These are phyloP conservation scores for Polytrichum commune DNA, from an alignment of 225 moss, liverwort and hornwort species.

Conservation along the genomic window DNA sequence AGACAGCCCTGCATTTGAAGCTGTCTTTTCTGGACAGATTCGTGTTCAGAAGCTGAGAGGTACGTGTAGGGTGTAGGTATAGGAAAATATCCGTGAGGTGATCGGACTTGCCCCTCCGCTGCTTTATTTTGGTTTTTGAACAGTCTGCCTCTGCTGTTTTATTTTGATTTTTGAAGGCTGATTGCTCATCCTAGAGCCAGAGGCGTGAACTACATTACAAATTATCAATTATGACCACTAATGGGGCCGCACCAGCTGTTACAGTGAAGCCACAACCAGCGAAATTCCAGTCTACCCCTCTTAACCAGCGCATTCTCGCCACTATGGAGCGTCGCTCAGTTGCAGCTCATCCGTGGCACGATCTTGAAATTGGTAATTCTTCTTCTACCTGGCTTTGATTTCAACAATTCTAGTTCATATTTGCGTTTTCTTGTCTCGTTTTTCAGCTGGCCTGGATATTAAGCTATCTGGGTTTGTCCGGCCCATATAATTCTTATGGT, in stretches of 20 bases:
- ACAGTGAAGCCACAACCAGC: slow-evolving; percentile 37
- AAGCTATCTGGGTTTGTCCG: neutral
- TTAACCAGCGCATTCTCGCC: slow-evolving; percentile 59
- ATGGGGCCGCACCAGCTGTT: slow-evolving; percentile 42
- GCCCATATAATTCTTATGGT: neutral
- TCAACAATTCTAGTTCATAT: neutral
- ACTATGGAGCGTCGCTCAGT: slow-evolving; percentile 92
- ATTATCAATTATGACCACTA: slow-evolving; percentile 42
- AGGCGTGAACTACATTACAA: slow-evolving; percentile 26
- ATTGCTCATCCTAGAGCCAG: slow-evolving; percentile 21
- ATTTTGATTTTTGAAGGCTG: slow-evolving; percentile 31
- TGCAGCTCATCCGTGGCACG: slow-evolving; percentile 99
- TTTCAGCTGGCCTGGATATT: neutral
- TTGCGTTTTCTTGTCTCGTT: neutral
- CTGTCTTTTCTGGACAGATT: no score
- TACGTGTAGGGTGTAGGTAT: no score
- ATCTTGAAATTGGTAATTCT: slow-evolving; percentile 80
- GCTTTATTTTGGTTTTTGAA: slow-evolving; percentile 19
- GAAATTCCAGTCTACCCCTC: slow-evolving; percentile 27
- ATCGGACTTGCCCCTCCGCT: slow-evolving; percentile 2
- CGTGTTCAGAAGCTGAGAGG: no score
- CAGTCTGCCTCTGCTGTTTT: slow-evolving; percentile 12
- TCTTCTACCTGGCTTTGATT: neutral
- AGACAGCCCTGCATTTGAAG: no score
- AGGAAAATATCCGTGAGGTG: neutral